Evolutionary conservation across 257 asterid species (phyloP).

Genomic region (Nicotiana paniculata): DNA sequence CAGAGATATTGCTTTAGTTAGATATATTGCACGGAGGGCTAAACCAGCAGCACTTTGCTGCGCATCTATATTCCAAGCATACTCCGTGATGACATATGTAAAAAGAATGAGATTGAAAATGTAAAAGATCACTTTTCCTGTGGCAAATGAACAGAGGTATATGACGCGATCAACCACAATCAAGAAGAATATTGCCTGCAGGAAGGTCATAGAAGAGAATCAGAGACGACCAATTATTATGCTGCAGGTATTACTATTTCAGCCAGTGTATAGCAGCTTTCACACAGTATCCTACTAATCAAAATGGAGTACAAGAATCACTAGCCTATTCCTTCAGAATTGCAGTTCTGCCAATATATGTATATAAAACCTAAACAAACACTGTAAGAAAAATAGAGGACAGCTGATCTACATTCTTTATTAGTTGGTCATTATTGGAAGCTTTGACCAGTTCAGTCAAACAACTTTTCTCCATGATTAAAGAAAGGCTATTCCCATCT

Average conservation of each 20-base stretch:
- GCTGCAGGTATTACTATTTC: not conserved
- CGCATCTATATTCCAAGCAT: constrained; percentile 84
- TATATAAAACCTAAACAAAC: not conserved
- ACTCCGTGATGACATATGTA: constrained; percentile 69
- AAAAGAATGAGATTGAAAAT: constrained; percentile 78
- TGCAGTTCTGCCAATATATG: not conserved
- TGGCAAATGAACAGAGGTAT: constrained; percentile 89
- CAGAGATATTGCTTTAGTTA: constrained; percentile 82
- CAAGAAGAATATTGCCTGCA: constrained; percentile 95
- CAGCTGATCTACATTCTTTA: not conserved
- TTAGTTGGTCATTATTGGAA: not conserved
- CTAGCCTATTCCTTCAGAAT: not conserved
- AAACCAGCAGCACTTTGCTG: constrained; percentile 74
- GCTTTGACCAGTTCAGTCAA: not conserved
- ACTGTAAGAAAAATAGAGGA: not conserved
- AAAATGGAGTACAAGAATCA: not conserved
- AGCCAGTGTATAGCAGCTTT: not conserved
- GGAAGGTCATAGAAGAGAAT: constrained; percentile 22
- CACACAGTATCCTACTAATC: not conserved
- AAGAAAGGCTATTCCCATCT: not conserved
- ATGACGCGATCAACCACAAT: constrained; percentile 91
- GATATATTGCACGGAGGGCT: constrained; percentile 88
- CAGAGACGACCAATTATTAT: not conserved
- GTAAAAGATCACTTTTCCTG: constrained; percentile 83
- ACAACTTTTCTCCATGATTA: not conserved